Evolutionary conservation across 352 stramenopile species (phyloP).

Genomic region (Phytopythium oedochilum): DNA sequence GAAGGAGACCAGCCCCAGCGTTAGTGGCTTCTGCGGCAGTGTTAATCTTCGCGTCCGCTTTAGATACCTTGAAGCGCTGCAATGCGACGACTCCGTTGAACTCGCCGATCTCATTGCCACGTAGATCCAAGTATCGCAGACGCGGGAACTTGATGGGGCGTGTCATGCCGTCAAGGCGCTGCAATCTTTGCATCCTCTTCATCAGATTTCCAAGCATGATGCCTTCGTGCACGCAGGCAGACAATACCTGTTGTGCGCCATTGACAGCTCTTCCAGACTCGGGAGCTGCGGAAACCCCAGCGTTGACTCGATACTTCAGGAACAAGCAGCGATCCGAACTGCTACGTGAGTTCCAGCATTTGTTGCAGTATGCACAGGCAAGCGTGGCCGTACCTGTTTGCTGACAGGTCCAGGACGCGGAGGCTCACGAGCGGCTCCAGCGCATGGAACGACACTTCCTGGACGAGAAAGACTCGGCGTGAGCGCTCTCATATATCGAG

Average conservation of each 20-base stretch:
- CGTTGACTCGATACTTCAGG: conserved; percentile 40
- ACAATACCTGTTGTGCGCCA: conserved; percentile 65
- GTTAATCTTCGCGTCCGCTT: neutral
- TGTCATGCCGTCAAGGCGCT: conserved; percentile 41
- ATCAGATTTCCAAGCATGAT: too few species aligned
- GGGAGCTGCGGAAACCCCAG: conserved; percentile 59
- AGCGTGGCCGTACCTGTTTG: conserved; percentile 60
- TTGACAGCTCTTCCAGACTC: conserved; percentile 58
- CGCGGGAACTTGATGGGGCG: conserved; percentile 69
- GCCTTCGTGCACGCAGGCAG: too few species aligned
- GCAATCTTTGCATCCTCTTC: conserved; percentile 37
- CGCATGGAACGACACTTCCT: conserved; percentile 58
- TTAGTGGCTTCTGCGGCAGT: neutral
- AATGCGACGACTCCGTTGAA: conserved; percentile 34
- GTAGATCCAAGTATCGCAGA: conserved; percentile 66
- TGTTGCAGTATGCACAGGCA: too few species aligned
- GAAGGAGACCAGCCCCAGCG: too few species aligned
- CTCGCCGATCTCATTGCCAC: conserved; percentile 51
- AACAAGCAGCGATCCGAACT: neutral
- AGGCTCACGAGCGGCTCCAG: conserved; percentile 61
- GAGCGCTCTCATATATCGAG: neutral
- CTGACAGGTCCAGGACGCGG: conserved; percentile 67
- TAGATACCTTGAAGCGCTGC: conserved; percentile 46
- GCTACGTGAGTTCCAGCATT: too few species aligned
- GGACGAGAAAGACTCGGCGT: neutral